Base-by-base conservation (phyloP, 129 eudicot genomes). In the Pseudognaphalium luteoalbum region DNA sequence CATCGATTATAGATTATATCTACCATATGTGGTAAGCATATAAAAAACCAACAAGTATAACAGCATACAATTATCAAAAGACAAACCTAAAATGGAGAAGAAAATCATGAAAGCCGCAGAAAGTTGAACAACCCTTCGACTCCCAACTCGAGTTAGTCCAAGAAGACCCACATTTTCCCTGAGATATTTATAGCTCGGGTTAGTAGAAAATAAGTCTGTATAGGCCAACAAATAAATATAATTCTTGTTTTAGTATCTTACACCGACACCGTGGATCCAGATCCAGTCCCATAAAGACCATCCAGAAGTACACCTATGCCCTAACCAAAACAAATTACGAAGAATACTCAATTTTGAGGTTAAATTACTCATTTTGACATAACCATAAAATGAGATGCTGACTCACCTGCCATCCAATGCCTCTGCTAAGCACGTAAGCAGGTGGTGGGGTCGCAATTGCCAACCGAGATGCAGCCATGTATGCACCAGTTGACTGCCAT, bases 371-470 rank as follows among this genome's bases (percentile, higher is more conserved):
- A 65, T 79, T 37, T 21, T 37, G 32, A 73, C n/a, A 15, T 39
- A 73, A 50, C 9, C 12, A 19, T n/a, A 80, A 28, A 47, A 21
- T 17, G 28, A 56, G 22, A 59, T 65, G 74, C 21, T 11, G 73
- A 75, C 83, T 65, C 81, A 95, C 99, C 94, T 95, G 99, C 99
- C 99, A 95, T 70, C 99, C 99, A 59, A 95, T 95, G 65, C 99
- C 99, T 68, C 99, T 90, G 83, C 99, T 95, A 62, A 95, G 87
- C 57, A 95, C 99, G 79, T 91, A 91, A 28, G 99, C 99, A 50
- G 99, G 99, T 72, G 99, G 99, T 10, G 99, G 97, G 22, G 99
- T 95, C 39, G 99, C 99, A 71, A 91, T 95, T 19, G 99, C 99
- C 57, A 95, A 88, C 82, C 99, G 91, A 63, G 99, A 95, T 75